Evolutionary conservation across 1,139 yeast genomes (phyloP).

Genomic region (Lodderomyces theae): DNA sequence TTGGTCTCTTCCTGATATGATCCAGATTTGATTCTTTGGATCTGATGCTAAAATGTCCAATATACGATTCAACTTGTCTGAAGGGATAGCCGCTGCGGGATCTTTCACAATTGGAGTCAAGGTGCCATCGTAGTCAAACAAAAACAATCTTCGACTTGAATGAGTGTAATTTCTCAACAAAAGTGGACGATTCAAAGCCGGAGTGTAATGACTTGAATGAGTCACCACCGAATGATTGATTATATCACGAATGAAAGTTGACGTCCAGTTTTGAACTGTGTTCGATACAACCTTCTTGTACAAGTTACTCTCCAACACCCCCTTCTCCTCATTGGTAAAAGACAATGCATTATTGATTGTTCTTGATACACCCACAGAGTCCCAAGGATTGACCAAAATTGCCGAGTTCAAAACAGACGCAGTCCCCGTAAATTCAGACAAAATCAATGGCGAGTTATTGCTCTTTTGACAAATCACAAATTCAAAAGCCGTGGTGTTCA

Average conservation of each 20-base stretch:
- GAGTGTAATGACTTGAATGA: conserved; percentile 62
- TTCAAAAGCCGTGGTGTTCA: conserved; percentile 93
- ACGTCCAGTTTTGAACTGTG: conserved; percentile 82
- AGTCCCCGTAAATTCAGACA: conserved; percentile 93
- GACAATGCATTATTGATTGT: conserved; percentile 68
- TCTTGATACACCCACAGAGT: conserved; percentile 86
- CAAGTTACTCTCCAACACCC: conserved; percentile 47
- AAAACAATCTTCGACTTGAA: conserved; percentile 69
- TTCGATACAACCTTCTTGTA: conserved; percentile 65
- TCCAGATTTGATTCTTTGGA: conserved; percentile 87
- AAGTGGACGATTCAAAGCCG: conserved; percentile 75
- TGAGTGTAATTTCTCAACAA: conserved; percentile 57
- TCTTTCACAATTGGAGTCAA: conserved; percentile 92
- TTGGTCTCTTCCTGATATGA: conserved; percentile 95
- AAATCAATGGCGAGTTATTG: conserved; percentile 69
- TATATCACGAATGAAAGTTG: conserved; percentile 55
- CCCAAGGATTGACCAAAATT: conserved; percentile 93
- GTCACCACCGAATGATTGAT: conserved; percentile 47
- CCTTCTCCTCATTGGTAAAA: conserved; percentile 44
- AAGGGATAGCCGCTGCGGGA: conserved; percentile 98
- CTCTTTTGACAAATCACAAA: conserved; percentile 84
- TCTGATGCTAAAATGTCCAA: conserved; percentile 64
- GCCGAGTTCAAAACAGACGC: conserved; percentile 79
- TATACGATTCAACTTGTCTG: conserved; percentile 62
- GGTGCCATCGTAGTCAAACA: conserved; percentile 97